Percentiles rank a stretch among this genome's conserved stretches.
Conservation (phyloP, 805 yeast species). For the Kodamaea fukazawae region DNA sequence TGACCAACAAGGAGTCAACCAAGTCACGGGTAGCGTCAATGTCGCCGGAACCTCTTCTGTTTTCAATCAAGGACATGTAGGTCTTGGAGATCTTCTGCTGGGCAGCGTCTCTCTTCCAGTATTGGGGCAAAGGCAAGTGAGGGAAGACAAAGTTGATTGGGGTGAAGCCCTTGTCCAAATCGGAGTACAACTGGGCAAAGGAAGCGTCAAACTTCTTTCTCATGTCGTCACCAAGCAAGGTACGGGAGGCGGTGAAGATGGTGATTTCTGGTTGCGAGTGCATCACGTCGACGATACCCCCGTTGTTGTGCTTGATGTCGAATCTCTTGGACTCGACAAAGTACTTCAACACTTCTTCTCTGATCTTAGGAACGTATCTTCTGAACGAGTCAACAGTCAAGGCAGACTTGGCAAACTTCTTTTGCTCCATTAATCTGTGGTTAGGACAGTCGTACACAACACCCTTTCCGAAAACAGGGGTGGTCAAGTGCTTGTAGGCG, state of each 20-base stretch:
- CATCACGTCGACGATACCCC: constrained; percentile 66
- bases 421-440: constrained; percentile 93
- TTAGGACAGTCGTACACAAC: constrained; percentile 97
- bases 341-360: constrained; percentile 70
- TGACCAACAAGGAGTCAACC: constrained; percentile 80
- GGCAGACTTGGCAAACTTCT: constrained; percentile 91
- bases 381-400: constrained; percentile 82
- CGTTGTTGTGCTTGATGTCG: constrained; percentile 28
- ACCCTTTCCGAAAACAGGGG: constrained; percentile 98
- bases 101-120: constrained; percentile 82
- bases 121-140: constrained; percentile 82
- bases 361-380: constrained; percentile 82
- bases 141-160: constrained; percentile 96
- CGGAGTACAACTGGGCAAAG: constrained; percentile 83
- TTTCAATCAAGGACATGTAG: constrained; percentile 71
- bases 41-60: constrained; percentile 75
- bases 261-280: constrained; percentile 91
- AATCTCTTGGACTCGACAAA: constrained; percentile 54
- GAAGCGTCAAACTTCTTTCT: constrained; percentile 76
- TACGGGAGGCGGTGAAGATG: constrained; percentile 91
- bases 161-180: constrained; percentile 94
- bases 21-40: constrained; percentile 77
- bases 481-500: constrained; percentile 93
- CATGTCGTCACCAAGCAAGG: constrained; percentile 88
- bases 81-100: constrained; percentile 77